A percentile compares a stretch with the other conserved stretches of the same genome.
Evolutionary conservation across 2,329 filamentous ascomycete genomes (phyloP).

Genomic region (Sporothrix luriei): DNA sequence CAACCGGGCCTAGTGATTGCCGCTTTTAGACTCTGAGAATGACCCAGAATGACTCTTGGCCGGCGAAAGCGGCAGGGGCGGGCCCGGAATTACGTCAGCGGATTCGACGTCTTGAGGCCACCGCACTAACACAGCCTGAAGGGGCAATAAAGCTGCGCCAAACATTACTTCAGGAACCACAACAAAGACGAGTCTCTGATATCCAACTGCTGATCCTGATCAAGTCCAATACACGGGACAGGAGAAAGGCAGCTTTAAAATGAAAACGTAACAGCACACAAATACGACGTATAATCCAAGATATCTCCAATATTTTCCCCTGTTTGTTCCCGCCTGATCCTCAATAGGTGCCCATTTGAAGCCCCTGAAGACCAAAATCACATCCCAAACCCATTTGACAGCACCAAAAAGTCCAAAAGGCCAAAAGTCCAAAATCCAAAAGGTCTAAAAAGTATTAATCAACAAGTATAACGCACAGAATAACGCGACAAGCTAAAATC

Average conservation of each 20-base stretch:
- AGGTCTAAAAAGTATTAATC: background rate
- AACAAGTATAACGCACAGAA: background rate
- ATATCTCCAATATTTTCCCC: slow-evolving; percentile 6
- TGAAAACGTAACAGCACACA: background rate
- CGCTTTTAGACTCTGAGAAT: slow-evolving; percentile 17
- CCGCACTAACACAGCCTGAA: slow-evolving; percentile 18
- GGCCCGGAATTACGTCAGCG: slow-evolving; percentile 33
- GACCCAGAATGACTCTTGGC: slow-evolving; percentile 27
- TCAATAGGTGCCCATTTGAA: slow-evolving; percentile 9
- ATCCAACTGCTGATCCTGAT: slow-evolving; percentile 1
- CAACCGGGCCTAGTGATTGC: slow-evolving; percentile 13
- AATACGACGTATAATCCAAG: background rate
- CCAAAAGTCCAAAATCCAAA: slow-evolving; percentile 5
- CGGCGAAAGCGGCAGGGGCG: slow-evolving; percentile 19
- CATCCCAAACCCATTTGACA: background rate
- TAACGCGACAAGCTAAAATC: background rate
- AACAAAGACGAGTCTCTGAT: slow-evolving; percentile 1
- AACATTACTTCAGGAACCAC: background rate
- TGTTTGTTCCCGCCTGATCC: background rate
- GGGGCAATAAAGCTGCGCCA: background rate
- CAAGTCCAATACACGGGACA: background rate
- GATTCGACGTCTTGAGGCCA: slow-evolving; percentile 3
- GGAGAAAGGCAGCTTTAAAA: background rate
- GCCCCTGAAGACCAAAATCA: background rate
- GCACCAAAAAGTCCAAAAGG: background rate